Percentiles rank a stretch among this genome's conserved stretches.
These are phyloP conservation scores for Chrysanthemum lavandulifolium DNA, from an alignment of 129 eudicot genomes.

Conservation along the genomic window DNA sequence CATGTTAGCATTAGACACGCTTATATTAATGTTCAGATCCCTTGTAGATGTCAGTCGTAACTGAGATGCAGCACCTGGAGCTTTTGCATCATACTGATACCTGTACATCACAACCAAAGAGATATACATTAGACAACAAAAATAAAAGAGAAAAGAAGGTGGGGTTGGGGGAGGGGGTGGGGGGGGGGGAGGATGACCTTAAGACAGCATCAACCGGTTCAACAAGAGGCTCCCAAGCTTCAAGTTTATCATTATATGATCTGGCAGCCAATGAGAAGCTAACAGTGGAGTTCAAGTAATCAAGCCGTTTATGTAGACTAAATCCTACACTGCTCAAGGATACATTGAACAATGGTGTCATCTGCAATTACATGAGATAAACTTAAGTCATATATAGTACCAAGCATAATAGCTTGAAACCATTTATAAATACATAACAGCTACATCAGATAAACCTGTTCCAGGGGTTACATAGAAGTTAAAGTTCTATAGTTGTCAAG, in stretches of 20 bases:
- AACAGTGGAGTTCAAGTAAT: conserved; percentile 68
- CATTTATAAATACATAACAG: conserved; percentile 7
- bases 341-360: conserved; percentile 88
- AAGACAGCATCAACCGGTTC: conserved; percentile 93
- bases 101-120: conserved; percentile 36
- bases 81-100: conserved; percentile 77
- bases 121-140: background rate
- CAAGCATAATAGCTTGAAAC: background rate
- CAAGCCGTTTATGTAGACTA: conserved; percentile 72
- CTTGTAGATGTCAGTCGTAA: conserved; percentile 74
- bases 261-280: conserved; percentile 85
- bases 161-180: background rate
- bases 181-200: conserved; percentile 43
- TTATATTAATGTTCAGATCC: conserved; percentile 78
- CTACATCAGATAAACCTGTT: too few species aligned
- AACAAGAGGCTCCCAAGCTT: conserved; percentile 94
- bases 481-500: background rate
- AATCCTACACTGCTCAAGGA: conserved; percentile 76
- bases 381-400: background rate
- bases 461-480: background rate
- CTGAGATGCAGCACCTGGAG: conserved; percentile 91
- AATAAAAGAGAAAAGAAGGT: background rate
- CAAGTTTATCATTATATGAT: conserved; percentile 95
- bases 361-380: conserved; percentile 45
- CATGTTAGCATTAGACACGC: conserved; percentile 86